Conservation (phyloP, 2,329 filamentous ascomycete genomes). For the Aureobasidium pullulans region DNA sequence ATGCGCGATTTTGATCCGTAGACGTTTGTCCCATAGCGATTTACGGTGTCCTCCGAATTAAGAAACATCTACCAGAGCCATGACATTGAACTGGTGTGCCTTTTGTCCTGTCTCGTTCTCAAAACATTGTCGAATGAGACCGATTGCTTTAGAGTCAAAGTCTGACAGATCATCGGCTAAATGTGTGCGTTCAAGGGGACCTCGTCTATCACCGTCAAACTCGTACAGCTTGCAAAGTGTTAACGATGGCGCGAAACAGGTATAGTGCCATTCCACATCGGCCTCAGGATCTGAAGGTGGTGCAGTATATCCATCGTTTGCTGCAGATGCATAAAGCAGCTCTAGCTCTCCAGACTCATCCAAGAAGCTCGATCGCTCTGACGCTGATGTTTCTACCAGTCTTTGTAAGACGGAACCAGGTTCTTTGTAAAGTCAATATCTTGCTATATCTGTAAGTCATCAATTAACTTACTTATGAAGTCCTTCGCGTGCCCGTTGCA, state of each 20-base stretch:
- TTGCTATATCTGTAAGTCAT: not conserved
- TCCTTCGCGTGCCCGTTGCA: not conserved
- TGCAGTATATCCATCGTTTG: not conserved
- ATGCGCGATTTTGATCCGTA: no score
- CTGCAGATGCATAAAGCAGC: not conserved
- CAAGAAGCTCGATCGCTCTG: not conserved
- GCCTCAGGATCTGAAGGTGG: not conserved
- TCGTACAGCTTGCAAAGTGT: not conserved
- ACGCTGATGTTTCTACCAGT: not conserved
- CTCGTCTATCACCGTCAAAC: not conserved
- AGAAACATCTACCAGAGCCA: not conserved
- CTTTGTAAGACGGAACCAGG: not conserved
- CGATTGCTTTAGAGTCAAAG: not conserved
- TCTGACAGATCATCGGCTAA: not conserved
- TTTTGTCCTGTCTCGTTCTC: not conserved
- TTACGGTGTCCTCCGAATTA: not conserved
- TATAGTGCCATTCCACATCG: constrained; percentile 1
- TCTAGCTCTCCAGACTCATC: not conserved
- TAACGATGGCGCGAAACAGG: not conserved
- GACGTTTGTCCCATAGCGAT: no score
- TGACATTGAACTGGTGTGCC: not conserved
- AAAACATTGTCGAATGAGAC: not conserved
- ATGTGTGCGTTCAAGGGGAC: not conserved
- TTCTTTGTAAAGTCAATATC: not conserved
- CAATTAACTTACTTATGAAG: not conserved